phyloP scores from a whole-genome alignment of 495 filamentous ascomycete species.

The Polyplosphaeria fusca region DNA sequence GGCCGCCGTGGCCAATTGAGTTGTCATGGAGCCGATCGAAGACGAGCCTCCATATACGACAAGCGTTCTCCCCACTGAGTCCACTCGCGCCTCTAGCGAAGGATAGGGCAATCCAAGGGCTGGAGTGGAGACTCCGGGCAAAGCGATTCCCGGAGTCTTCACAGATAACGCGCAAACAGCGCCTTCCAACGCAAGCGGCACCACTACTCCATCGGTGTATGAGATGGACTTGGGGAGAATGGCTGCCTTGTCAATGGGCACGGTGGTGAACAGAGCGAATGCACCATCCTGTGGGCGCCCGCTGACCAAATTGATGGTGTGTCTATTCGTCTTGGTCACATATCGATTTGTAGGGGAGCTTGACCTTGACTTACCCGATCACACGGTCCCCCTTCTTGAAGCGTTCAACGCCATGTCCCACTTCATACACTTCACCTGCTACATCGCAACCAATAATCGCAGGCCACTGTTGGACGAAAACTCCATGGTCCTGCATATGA shows the following conservation, averaged over 20 bases:
- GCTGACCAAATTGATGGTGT: conserved; percentile 53
- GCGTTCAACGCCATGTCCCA: conserved; percentile 39
- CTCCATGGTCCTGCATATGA: conserved; percentile 35
- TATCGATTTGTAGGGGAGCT: conserved; percentile 15
- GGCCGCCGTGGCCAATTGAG: conserved; percentile 35
- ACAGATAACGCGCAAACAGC: conserved; percentile 40
- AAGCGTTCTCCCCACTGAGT: conserved; percentile 20
- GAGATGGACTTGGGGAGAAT: conserved; percentile 39
- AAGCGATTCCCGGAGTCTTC: conserved; percentile 31
- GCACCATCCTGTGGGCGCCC: conserved; percentile 42
- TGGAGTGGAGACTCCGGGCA: conserved; percentile 39
- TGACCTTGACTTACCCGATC: conserved; percentile 36
- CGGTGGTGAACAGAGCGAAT: conserved; percentile 21
- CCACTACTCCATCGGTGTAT: conserved; percentile 42
- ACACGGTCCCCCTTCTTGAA: conserved; percentile 49
- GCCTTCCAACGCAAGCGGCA: conserved; percentile 40
- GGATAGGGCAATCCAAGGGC: conserved; percentile 41
- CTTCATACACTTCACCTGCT: conserved; percentile 44
- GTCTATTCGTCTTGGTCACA: conserved; percentile 20
- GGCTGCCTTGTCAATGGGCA: conserved; percentile 35
- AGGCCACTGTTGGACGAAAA: conserved; percentile 38
- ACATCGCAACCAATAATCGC: conserved; percentile 45
- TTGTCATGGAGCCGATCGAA: conserved; percentile 30
- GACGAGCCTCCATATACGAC: conserved; percentile 33
- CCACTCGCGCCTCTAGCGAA: conserved; percentile 29